These are phyloP conservation scores for Corinectria fuckeliana DNA, from an alignment of 2,329 filamentous ascomycete genomes.

Conservation along the genomic window DNA sequence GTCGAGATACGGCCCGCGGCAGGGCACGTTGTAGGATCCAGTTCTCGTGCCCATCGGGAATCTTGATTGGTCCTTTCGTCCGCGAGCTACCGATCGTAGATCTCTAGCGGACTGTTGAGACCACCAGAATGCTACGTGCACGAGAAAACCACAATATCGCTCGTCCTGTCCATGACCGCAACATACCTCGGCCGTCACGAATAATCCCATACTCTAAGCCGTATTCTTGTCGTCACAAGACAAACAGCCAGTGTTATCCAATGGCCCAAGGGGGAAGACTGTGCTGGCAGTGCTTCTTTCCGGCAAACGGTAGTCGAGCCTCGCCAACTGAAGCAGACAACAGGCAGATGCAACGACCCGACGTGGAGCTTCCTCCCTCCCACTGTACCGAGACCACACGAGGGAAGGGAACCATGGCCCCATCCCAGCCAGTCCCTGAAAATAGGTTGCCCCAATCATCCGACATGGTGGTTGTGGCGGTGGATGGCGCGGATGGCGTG, in stretches of 20 bases:
- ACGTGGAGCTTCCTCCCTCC: not conserved
- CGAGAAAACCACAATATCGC: not conserved
- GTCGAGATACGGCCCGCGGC: slow-evolving; percentile 22
- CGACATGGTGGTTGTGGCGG: slow-evolving; percentile 27
- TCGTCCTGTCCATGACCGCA: not conserved
- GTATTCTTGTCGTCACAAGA: not conserved
- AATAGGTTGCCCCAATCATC: slow-evolving; percentile 24
- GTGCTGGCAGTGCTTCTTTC: slow-evolving; percentile 7
- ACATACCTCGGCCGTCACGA: not conserved
- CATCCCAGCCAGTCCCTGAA: slow-evolving; percentile 15
- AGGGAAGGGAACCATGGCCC: slow-evolving; percentile 2
- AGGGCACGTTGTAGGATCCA: slow-evolving; percentile 15
- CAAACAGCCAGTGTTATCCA: not conserved
- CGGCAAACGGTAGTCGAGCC: slow-evolving; percentile 1
- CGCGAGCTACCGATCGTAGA: slow-evolving; percentile 20
- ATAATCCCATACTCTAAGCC: not conserved
- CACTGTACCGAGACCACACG: not conserved
- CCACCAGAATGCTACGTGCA: not conserved
- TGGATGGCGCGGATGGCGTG: slow-evolving; percentile 26
- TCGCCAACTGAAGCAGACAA: slow-evolving; percentile 12
- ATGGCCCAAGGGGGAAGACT: not conserved
- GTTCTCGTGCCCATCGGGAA: slow-evolving; percentile 8
- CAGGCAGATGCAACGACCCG: slow-evolving; percentile 5
- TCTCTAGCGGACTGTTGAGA: slow-evolving; percentile 21
- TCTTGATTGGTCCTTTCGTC: slow-evolving; percentile 9